Percentiles rank a stretch among this genome's conserved stretches.
phyloP scores from a whole-genome alignment of 345 rosid genomes.

The Citrus sp. region DNA sequence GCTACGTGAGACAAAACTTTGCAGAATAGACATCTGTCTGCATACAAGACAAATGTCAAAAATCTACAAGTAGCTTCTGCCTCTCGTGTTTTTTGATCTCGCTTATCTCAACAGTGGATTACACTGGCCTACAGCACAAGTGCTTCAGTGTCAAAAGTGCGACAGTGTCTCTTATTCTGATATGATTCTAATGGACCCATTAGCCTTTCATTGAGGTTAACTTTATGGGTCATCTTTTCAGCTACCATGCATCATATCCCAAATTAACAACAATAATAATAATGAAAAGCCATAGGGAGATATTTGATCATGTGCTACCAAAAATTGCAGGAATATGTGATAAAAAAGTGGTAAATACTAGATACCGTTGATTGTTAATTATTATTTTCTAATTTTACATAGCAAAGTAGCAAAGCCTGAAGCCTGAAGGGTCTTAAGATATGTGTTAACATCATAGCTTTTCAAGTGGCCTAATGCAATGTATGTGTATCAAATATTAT shows the following conservation, averaged over 20 bases:
- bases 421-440: too few species aligned
- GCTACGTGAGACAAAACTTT: too few species aligned
- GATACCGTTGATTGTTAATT: background rate
- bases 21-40: background rate
- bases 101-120: background rate
- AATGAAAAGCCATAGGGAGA: too few species aligned
- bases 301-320: background rate
- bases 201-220: background rate
- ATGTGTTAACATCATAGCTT: too few species aligned
- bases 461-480: background rate
- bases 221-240: background rate
- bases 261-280: too few species aligned
- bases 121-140: background rate
- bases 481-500: background rate
- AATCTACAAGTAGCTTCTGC: background rate
- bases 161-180: background rate
- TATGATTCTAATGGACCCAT: background rate
- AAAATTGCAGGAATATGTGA: background rate
- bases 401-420: background rate
- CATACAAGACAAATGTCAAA: background rate
- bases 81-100: background rate
- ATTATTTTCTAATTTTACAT: background rate
- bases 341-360: too few species aligned
- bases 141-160: background rate
- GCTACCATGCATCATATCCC: background rate